Conservation (phyloP, 106 monocot species). For the Dioscorea alata region DNA sequence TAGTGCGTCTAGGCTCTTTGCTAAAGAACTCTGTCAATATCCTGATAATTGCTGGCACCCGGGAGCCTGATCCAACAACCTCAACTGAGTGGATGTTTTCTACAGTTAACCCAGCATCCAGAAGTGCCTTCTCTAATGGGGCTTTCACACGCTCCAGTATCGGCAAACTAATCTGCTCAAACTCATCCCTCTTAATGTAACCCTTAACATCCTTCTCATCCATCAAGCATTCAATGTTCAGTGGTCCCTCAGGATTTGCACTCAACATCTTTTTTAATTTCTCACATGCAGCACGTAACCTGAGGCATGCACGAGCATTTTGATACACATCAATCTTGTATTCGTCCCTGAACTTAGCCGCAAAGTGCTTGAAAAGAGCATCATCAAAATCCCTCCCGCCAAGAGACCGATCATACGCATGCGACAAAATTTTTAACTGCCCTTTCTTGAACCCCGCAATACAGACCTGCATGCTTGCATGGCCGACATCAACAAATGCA, state of each 20-base stretch:
- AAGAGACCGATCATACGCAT: constrained; percentile 55
- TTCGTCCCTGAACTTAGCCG: constrained; percentile 59
- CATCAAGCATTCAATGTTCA: constrained; percentile 84
- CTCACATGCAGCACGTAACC: constrained; percentile 65
- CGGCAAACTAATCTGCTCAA: constrained; percentile 58
- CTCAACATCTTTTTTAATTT: constrained; percentile 87
- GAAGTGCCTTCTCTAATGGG: constrained; percentile 51
- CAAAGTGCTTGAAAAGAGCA: constrained; percentile 64
- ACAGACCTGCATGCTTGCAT: constrained; percentile 80
- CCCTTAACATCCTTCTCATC: constrained; percentile 84
- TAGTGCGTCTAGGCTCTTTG: constrained; percentile 67
- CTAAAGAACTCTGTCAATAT: constrained; percentile 55
- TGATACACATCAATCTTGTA: constrained; percentile 67
- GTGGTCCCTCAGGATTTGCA: constrained; percentile 79
- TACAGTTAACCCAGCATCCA: constrained; percentile 34
- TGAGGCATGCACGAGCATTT: constrained; percentile 61
- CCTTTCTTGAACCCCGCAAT: constrained; percentile 67
- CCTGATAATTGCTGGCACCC: constrained; percentile 69
- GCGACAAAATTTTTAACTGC: constrained; percentile 49
- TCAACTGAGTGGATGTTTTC: constrained; percentile 59
- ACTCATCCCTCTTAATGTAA: constrained; percentile 73
- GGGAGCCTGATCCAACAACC: constrained; percentile 89
- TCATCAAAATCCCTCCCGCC: constrained; percentile 92
- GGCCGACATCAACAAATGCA: constrained; percentile 82
- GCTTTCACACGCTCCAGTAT: constrained; percentile 57